Percentiles rank a stretch among this genome's conserved stretches.
These are phyloP conservation scores for Capsella rubella DNA, from an alignment of 441 rosid species.

Conservation along the genomic window DNA sequence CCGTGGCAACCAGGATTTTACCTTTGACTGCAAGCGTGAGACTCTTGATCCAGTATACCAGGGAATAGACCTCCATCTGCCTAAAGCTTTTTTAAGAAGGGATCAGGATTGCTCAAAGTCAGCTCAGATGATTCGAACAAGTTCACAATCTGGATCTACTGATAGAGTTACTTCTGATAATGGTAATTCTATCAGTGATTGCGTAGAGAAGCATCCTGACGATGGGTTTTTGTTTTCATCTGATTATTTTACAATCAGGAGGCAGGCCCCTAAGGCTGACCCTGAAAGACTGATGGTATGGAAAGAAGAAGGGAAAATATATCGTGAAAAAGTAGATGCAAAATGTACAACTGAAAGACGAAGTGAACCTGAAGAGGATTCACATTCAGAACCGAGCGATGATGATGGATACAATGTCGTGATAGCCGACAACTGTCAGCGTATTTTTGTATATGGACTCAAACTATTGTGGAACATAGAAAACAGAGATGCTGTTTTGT, in stretches of 20 bases:
- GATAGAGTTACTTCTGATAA: constrained; percentile 68
- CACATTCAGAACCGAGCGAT: constrained; percentile 90
- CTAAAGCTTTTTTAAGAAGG: constrained; percentile 68
- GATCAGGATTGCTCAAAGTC: constrained; percentile 65
- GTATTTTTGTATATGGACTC: constrained; percentile 89
- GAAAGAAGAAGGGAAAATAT: constrained; percentile 98
- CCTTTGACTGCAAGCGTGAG: constrained; percentile 88
- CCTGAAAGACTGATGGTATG: constrained; percentile 85
- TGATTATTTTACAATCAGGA: constrained; percentile 93
- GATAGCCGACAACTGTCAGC: constrained; percentile 96
- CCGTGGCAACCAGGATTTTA: constrained; percentile 90
- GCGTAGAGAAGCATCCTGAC: constrained; percentile 81
- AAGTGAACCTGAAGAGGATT: constrained; percentile 83
- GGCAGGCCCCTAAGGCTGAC: constrained; percentile 96
- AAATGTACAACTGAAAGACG: constrained; percentile 79
- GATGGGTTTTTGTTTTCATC: constrained; percentile 95
- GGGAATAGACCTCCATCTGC: constrained; percentile 87
- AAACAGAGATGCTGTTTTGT: constrained; percentile 98
- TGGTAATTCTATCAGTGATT: constrained; percentile 39
- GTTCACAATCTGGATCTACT: constrained; percentile 62
- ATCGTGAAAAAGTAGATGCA: constrained; percentile 87
- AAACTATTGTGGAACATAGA: constrained; percentile 90
- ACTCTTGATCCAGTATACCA: constrained; percentile 96
- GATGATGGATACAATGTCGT: constrained; percentile 95
- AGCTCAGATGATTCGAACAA: constrained; percentile 62